These are phyloP conservation scores for Rhynchospora tenuis DNA, from an alignment of 176 grass and related monocot genomes.

Conservation along the genomic window DNA sequence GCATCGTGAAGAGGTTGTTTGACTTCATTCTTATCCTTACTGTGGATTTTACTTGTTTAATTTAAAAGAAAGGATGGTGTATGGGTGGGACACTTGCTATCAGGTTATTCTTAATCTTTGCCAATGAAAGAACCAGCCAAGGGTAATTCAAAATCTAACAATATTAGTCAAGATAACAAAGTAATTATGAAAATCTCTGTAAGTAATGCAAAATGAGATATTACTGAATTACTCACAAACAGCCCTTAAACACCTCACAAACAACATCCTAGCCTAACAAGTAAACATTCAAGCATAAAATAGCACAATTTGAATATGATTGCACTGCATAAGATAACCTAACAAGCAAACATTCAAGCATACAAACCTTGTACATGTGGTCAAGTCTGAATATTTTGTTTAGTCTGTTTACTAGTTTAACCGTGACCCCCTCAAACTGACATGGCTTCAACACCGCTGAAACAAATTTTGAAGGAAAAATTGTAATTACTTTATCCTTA, in stretches of 20 bases:
- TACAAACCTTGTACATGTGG: slow-evolving; percentile 48
- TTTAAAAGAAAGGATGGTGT: slow-evolving; percentile 69
- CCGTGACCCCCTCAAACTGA: slow-evolving; percentile 48
- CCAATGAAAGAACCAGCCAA: slow-evolving; percentile 59
- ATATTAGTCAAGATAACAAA: slow-evolving; percentile 16
- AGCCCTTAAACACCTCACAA: too few relatives aligned
- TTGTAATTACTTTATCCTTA: too few relatives aligned
- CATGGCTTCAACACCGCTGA: slow-evolving; percentile 52
- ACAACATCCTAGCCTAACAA: too few relatives aligned
- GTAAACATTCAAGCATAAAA: too few relatives aligned
- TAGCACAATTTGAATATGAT: too few relatives aligned
- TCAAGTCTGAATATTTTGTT: slow-evolving; percentile 42
- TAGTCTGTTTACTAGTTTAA: slow-evolving; percentile 41
- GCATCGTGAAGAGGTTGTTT: background rate
- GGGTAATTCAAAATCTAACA: slow-evolving; percentile 40
- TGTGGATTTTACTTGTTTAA: background rate
- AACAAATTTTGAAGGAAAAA: too few relatives aligned
- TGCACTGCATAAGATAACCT: too few relatives aligned
- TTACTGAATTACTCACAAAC: too few relatives aligned
- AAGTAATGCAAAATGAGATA: too few relatives aligned
- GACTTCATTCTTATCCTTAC: background rate
- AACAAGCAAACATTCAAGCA: too few relatives aligned
- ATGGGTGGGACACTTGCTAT: slow-evolving; percentile 87
- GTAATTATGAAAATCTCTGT: too few relatives aligned
- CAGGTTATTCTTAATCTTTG: slow-evolving; percentile 78